Conservation (phyloP, 2,329 filamentous ascomycete species). For the Paecilomyces niveus region DNA sequence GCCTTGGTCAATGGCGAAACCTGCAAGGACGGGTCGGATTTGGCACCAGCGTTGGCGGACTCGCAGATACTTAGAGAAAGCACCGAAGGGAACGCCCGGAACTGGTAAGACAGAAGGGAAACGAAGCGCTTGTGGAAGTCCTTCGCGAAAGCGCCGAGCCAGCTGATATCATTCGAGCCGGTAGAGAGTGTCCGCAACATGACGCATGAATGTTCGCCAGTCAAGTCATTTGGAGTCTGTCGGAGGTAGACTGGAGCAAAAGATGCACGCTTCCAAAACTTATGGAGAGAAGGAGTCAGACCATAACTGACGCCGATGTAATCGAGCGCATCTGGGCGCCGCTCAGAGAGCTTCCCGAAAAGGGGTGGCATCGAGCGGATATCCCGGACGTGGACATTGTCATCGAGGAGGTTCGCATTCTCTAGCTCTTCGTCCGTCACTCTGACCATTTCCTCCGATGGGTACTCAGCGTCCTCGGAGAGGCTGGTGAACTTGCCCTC, state of each 20-base stretch:
- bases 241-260: slow-evolving; percentile 90
- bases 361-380: slow-evolving; percentile 88
- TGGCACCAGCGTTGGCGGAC: slow-evolving; percentile 66
- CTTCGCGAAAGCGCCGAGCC: slow-evolving; percentile 83
- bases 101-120: slow-evolving; percentile 83
- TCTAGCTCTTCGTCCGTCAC: slow-evolving; percentile 78
- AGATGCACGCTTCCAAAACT: slow-evolving; percentile 87
- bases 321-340: slow-evolving; percentile 71
- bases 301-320: slow-evolving; percentile 96
- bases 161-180: slow-evolving; percentile 60
- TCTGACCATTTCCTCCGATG: slow-evolving; percentile 59
- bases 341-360: slow-evolving; percentile 80
- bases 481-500: slow-evolving; percentile 85
- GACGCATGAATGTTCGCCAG: slow-evolving; percentile 94
- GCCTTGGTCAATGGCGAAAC: slow-evolving; percentile 58
- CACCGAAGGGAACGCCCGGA: slow-evolving; percentile 70
- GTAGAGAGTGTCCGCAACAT: slow-evolving; percentile 76
- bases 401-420: slow-evolving; percentile 67
- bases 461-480: slow-evolving; percentile 58
- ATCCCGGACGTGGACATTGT: slow-evolving; percentile 84
- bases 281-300: slow-evolving; percentile 77
- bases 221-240: slow-evolving; percentile 92
- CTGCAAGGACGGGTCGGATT: slow-evolving; percentile 53
- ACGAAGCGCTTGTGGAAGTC: slow-evolving; percentile 96
- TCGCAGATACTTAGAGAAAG: slow-evolving; percentile 84